Evolutionary conservation across 1,284 basidiomycete species (phyloP).

Genomic region (Boletus sp.): DNA sequence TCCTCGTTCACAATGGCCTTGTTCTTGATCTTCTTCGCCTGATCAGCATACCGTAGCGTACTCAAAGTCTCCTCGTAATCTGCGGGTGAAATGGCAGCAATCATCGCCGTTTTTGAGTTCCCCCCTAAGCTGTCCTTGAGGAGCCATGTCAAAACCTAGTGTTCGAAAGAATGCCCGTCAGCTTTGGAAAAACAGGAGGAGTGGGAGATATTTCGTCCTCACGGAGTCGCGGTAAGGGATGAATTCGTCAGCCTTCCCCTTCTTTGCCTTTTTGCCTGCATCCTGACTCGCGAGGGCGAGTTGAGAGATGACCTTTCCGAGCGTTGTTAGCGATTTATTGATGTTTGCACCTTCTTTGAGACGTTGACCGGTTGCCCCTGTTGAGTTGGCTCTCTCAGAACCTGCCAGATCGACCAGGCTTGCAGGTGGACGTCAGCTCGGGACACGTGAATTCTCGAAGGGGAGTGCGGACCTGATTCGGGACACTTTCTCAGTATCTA

Average conservation of each 20-base stretch:
- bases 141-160: constrained; percentile 90
- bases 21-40: constrained; percentile 99
- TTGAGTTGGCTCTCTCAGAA: constrained; percentile 93
- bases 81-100: constrained; percentile 95
- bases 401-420: constrained; percentile 95
- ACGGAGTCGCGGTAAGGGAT: constrained; percentile 94
- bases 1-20: constrained; percentile 99
- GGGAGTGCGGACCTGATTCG: constrained; percentile 71
- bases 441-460: background rate
- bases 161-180: constrained; percentile 9
- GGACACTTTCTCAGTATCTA: constrained; percentile 95
- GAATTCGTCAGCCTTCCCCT: constrained; percentile 83
- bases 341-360: constrained; percentile 97
- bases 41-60: constrained; percentile 94
- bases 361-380: constrained; percentile 91
- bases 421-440: constrained; percentile 13
- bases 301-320: constrained; percentile 95
- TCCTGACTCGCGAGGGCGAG: constrained; percentile 76
- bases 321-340: constrained; percentile 95
- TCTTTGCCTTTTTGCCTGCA: constrained; percentile 74
- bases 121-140: constrained; percentile 96
- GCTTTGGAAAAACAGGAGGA: constrained; percentile 2
- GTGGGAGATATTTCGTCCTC: constrained; percentile 26
- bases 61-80: constrained; percentile 98
- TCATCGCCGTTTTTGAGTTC: constrained; percentile 95